Evolutionary conservation across 306 rosid genomes (phyloP), one percentile per base, ranked within the genome.

Genomic region (Sindora glabra): DNA sequence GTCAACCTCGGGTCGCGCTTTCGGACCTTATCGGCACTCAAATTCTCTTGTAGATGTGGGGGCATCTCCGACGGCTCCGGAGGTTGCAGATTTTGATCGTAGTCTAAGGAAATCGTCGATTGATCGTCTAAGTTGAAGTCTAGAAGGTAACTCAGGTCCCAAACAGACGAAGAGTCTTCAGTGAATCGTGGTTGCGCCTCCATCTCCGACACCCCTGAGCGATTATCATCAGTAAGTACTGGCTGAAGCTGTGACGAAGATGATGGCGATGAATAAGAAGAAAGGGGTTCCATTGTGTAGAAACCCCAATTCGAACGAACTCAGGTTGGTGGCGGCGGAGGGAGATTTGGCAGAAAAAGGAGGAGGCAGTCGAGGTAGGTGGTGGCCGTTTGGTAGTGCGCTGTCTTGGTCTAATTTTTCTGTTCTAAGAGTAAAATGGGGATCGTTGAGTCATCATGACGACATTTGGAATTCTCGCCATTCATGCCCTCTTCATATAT

Each of bases 1-100:
- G 78, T 10, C 72, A 94, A 26, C 27, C 95, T 76, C 47, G 99
- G 95, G 85, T 94, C 99, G 0, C 99, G 95, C 55, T 94, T 94
- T 48, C 99, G 81, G 18, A 82, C 65, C 83, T 56, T 65, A 2
- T 66, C 76, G 1, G 70, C 16, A 47, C 6, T 44, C 24, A 30
- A 3, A 18, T 3, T 34, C 18, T 74, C 77, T 12, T 27, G 46
- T 0, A n/a, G n/a, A n/a, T n/a, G n/a, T n/a, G n/a, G n/a, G n/a
- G n/a, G n/a, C n/a, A n/a, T n/a, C n/a, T n/a, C n/a, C n/a, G n/a
- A n/a, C n/a, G n/a, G n/a, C n/a, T 37, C 64, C 45, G 65, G 62
- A 1, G 27, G 18, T 6, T 46, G 29, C 14, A 59, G 23, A 15
- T 55, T 19, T 16, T 64, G 64, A 3, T 34, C 55, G 23, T 33